Base-by-base conservation (phyloP, 371 early-diverging fungal species). In the Parasitella parasitica region DNA sequence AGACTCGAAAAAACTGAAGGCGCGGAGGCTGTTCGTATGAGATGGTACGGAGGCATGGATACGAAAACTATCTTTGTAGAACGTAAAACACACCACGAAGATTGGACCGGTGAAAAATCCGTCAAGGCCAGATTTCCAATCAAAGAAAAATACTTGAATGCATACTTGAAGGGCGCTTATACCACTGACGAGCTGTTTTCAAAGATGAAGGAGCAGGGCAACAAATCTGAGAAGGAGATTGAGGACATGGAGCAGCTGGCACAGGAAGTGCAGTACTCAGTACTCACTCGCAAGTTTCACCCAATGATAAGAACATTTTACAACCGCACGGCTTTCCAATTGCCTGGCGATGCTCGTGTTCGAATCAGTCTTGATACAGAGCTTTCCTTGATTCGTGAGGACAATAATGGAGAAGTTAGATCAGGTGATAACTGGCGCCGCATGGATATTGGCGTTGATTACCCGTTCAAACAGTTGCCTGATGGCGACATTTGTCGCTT, bases 261-360 rank as follows among this genome's bases (percentile, higher is more conserved):
- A 2, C 72, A 81, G 24, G 96, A 98, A 62, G 89, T 99, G 15
- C 95, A 92, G 56, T 70, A 82, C n/a, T 83, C 90, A 39, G 89
- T 97, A 5, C 57, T 82, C 11, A 77, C 87, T 5, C 92, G 90
- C 64, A 78, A 85, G 11, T 78, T 98, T 38, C 84, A 87, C 50
- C 99, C 99, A n/a, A 85, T 91, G 43, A 80, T 94, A 64, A 91
- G 99, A 51, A 96, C 98, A 0, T 96, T 96, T 70, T 99, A 99
- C 82, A 98, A 97, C 73, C 90, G 99, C 71, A 98, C 96, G n/a
- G 99, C 99, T 13, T 99, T 99, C 84, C 99, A 99, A 77, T 76
- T 99, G 26, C 99, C 99, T 4, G 97, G 97, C 24, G 98, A 98
- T 80, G 96, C 98, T 1, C 89, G 94, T 57, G 98, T 99, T 22